Evolutionary conservation across 2,329 filamentous ascomycete species (phyloP).

Genomic region (Botryotinia calthae): DNA sequence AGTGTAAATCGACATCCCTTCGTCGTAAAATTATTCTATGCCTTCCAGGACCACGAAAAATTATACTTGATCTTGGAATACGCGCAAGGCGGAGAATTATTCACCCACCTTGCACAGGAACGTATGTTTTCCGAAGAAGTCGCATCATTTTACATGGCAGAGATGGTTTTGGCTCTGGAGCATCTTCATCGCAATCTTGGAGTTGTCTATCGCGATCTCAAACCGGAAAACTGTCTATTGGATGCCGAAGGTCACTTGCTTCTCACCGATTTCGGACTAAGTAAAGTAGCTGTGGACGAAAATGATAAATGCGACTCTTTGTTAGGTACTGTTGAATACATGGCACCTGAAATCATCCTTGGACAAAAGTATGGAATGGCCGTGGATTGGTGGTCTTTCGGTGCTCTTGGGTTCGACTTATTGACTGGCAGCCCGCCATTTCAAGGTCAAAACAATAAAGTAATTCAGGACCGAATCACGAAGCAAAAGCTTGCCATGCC

Average conservation of each 20-base stretch:
- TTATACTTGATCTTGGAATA: slow-evolving; percentile 97
- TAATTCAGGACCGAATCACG: slow-evolving; percentile 93
- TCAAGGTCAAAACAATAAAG: slow-evolving; percentile 83
- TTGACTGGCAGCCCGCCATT: slow-evolving; percentile 93
- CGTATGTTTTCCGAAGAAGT: slow-evolving; percentile 91
- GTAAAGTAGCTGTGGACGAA: slow-evolving; percentile 83
- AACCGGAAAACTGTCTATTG: slow-evolving; percentile 95
- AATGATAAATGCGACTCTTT: slow-evolving; percentile 76
- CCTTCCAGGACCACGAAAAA: slow-evolving; percentile 97
- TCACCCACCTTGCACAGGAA: slow-evolving; percentile 89
- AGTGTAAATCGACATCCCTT: slow-evolving; percentile 96
- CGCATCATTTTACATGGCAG: slow-evolving; percentile 96
- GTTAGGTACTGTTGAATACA: slow-evolving; percentile 95
- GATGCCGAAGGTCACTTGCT: slow-evolving; percentile 89
- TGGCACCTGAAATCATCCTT: slow-evolving; percentile 88
- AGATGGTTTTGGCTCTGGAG: slow-evolving; percentile 91
- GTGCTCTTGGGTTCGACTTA: slow-evolving; percentile 86
- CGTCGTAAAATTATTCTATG: slow-evolving; percentile 96
- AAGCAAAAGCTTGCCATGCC: slow-evolving; percentile 87
- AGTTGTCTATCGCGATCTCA: slow-evolving; percentile 94
- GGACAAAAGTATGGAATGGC: slow-evolving; percentile 89
- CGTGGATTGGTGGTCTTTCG: slow-evolving; percentile 98
- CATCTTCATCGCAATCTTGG: slow-evolving; percentile 90
- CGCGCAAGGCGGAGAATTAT: slow-evolving; percentile 93
- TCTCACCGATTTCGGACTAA: slow-evolving; percentile 93